Base-by-base conservation (phyloP, 73 alveolate species). In the Paramecium pentaurelia region DNA sequence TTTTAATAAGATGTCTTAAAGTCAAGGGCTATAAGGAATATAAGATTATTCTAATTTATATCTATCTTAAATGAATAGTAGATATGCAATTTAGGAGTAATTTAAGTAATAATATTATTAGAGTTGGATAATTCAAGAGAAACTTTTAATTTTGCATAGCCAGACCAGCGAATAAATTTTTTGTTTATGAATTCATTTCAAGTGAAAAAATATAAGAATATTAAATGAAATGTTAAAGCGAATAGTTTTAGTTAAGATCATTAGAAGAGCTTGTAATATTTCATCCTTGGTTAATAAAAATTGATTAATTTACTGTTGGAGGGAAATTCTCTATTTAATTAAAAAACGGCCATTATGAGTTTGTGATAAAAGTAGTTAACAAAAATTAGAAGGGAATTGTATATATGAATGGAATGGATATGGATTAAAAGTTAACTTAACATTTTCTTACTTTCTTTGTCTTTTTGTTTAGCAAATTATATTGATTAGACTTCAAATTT, bases 221-320 rank as follows among this genome's bases (percentile, higher is more conserved):
- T 36, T 5, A 73, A 73, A 37, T 37, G 60, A 73, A 25, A 36
- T 37, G 58, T 37, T 25, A 73, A 37, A 37, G 60, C 18, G 58
- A 73, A 73, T 40, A 34, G 47, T 40, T 73, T 14, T 73, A 37
- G 38, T 10, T 37, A 37, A 73, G 87, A 73, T 12, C 25, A 4
- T 3, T 73, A 3, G 87, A 73, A 8, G 87, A 73, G 11, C 14
- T 73, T 1, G 6, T 73, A 12, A 73, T 73, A 16, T 73, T 37
- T 73, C 87, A 73, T 10, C 87, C 87, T 34, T 73, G 87, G 87
- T 40, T 73, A n/a, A 73, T 73, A 30, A 0, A 73, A 37, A 37
- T 73, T n/a, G 87, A 40, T 37, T 22, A 73, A 34, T 12, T 9
- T 73, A 36, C 60, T 20, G 40, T 73, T 20, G 87, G 87, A 30